A percentile compares a stretch with the other conserved stretches of the same genome.
Evolutionary conservation across 805 yeast species (phyloP).

Genomic region (Komagataella kurtzmanii): DNA sequence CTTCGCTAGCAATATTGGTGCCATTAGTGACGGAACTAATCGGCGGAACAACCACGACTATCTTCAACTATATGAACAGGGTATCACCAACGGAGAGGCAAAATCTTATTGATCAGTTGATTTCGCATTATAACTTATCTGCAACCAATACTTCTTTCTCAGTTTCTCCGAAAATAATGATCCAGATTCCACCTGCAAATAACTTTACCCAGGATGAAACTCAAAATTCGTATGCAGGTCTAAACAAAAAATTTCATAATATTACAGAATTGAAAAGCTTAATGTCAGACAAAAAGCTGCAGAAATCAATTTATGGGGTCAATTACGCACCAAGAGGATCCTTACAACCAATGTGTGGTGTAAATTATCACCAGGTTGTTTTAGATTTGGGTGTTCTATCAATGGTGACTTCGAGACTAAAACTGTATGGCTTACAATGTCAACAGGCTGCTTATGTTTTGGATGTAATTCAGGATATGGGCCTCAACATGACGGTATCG

Average conservation of each 20-base stretch:
- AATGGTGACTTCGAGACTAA: conserved; percentile 40
- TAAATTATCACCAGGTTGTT: conserved; percentile 30
- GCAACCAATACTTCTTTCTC: neutral
- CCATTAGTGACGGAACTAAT: neutral
- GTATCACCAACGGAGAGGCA: neutral
- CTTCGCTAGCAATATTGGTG: neutral
- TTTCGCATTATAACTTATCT: neutral
- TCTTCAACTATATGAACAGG: neutral
- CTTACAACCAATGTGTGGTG: conserved; percentile 37
- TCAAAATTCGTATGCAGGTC: conserved; percentile 14
- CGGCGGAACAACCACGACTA: neutral
- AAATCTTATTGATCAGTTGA: neutral
- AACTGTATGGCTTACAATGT: conserved; percentile 52
- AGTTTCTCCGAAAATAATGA: neutral
- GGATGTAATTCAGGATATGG: conserved; percentile 34
- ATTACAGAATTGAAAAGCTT: conserved; percentile 21
- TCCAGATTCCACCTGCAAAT: neutral
- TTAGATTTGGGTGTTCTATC: conserved; percentile 46
- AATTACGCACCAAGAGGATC: conserved; percentile 41
- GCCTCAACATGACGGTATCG: conserved; percentile 40
- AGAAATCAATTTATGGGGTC: conserved; percentile 37
- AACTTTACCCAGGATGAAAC: neutral
- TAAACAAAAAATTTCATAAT: conserved; percentile 18
- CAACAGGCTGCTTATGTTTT: conserved; percentile 37
- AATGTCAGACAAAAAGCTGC: conserved; percentile 20